Evolutionary conservation across 2,329 filamentous ascomycete genomes (phyloP).

Genomic region (Sporothrix brasiliensis): DNA sequence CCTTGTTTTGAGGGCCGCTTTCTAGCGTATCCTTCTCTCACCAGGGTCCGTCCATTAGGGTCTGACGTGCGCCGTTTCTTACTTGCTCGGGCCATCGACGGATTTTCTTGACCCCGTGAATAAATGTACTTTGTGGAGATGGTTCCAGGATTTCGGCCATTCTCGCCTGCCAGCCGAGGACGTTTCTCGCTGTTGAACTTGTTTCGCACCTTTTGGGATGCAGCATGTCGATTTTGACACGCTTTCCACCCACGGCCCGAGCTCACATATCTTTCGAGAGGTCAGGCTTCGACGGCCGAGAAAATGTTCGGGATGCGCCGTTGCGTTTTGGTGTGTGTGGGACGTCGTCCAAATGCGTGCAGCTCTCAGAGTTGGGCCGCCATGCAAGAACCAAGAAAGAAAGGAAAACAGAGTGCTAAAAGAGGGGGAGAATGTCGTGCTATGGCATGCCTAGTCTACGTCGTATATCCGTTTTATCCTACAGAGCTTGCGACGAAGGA

Average conservation of each 20-base stretch:
- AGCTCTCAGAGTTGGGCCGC: not conserved
- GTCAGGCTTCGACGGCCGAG: conserved; percentile 20
- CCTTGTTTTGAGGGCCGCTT: not conserved
- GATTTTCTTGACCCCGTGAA: not conserved
- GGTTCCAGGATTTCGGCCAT: not conserved
- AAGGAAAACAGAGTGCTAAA: not conserved
- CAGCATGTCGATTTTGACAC: not conserved
- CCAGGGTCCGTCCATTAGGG: not conserved
- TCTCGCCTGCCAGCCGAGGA: not conserved
- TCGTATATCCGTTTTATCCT: not conserved
- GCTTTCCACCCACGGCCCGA: too few species aligned
- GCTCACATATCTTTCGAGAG: too few species aligned
- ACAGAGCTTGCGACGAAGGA: conserved; percentile 2
- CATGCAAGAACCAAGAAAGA: not conserved
- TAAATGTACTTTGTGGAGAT: not conserved
- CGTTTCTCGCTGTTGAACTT: not conserved
- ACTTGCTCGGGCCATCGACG: not conserved
- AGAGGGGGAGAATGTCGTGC: not conserved
- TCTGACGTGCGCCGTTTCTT: not conserved
- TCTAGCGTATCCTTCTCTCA: not conserved
- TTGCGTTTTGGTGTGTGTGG: not conserved
- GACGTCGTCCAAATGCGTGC: too few species aligned
- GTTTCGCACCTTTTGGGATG: conserved; percentile 8
- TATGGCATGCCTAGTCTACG: not conserved
- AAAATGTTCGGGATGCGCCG: not conserved